A percentile compares a stretch with the other conserved stretches of the same genome.
Evolutionary conservation across 164 flowering plant species (phyloP).

Genomic region (Umbellularia californica): DNA sequence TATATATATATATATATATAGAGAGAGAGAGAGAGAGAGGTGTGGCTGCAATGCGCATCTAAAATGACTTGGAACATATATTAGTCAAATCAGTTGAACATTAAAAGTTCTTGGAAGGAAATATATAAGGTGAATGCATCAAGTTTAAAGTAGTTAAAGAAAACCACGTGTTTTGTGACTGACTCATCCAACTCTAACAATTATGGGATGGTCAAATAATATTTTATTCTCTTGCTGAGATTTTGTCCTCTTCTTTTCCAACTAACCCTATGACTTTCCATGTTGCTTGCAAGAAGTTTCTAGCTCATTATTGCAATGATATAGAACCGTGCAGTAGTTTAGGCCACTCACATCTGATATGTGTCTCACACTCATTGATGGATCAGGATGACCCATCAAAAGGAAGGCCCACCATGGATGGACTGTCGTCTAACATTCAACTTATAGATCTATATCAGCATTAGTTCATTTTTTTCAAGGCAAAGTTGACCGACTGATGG

Average conservation of each 20-base stretch:
- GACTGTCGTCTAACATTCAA: not conserved
- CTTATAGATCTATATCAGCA: not conserved
- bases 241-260: constrained; percentile 1
- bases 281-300: constrained; percentile 1
- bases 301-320: not conserved
- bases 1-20: too few species aligned
- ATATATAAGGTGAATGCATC: too few species aligned
- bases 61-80: too few species aligned
- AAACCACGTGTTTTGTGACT: not conserved
- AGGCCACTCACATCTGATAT: not conserved
- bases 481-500: not conserved
- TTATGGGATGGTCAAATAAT: not conserved
- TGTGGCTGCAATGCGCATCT: too few species aligned
- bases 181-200: constrained; percentile 7
- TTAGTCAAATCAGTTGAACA: too few species aligned
- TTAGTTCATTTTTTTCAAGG: too few species aligned
- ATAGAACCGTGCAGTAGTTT: too few species aligned
- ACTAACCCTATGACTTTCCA: not conserved
- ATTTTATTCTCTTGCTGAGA: constrained; percentile 10
- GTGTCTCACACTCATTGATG: not conserved
- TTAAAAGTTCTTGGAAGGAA: too few species aligned
- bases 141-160: too few species aligned
- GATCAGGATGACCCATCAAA: too few species aligned
- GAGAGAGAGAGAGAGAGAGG: too few species aligned
- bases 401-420: too few species aligned